Percentiles rank a stretch among this genome's conserved stretches.
Conservation (phyloP, 2,329 filamentous ascomycete genomes). For the Epichloe sp. region DNA sequence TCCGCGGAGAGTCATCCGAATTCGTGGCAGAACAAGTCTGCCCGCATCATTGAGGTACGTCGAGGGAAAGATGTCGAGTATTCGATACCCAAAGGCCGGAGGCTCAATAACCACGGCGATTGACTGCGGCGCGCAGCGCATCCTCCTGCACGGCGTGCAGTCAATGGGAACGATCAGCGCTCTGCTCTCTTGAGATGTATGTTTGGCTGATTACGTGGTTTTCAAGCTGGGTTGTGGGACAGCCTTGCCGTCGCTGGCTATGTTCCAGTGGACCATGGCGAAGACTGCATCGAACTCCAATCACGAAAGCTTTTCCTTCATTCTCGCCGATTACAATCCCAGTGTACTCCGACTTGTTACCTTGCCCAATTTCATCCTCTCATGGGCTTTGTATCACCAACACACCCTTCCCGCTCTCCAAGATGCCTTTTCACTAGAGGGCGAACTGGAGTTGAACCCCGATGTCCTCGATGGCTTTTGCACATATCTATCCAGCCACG, state of each 20-base stretch:
- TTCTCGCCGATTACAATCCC: conserved; percentile 68
- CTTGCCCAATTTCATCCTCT: conserved; percentile 62
- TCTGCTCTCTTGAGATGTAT: not conserved
- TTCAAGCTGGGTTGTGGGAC: conserved; percentile 64
- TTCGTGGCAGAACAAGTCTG: conserved; percentile 19
- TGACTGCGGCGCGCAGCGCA: too few relatives aligned
- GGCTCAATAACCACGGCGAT: too few relatives aligned
- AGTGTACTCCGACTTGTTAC: conserved; percentile 67
- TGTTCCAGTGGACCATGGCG: conserved; percentile 49
- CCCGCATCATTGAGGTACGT: conserved; percentile 42
- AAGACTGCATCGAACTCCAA: conserved; percentile 9
- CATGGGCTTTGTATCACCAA: conserved; percentile 44
- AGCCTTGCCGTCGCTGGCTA: conserved; percentile 56
- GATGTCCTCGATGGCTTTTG: conserved; percentile 46
- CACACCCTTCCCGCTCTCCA: conserved; percentile 23
- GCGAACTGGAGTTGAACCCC: conserved; percentile 51
- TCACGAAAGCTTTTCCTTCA: conserved; percentile 41
- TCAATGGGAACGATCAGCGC: not conserved
- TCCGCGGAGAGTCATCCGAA: conserved; percentile 27
- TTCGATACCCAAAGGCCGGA: not conserved
- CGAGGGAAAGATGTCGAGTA: not conserved
- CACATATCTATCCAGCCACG: conserved; percentile 31
- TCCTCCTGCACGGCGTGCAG: not conserved
- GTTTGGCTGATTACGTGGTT: conserved; percentile 9
- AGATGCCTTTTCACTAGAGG: conserved; percentile 35